Evolutionary conservation across 768 basidiomycete species (phyloP).

Genomic region (Calvatia gigantea): DNA sequence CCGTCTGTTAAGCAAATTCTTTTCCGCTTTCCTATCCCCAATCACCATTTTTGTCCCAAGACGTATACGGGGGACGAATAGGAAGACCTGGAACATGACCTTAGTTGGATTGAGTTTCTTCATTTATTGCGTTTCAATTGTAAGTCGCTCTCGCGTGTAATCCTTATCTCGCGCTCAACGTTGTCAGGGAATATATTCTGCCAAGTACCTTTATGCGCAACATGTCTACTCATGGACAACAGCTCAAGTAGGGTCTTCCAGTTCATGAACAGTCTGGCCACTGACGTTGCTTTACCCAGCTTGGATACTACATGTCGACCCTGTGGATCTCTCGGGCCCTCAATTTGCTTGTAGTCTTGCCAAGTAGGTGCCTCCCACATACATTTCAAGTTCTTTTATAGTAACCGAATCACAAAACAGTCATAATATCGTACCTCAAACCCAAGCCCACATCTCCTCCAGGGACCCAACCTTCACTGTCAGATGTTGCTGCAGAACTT

Average conservation of each 20-base stretch:
- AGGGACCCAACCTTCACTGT: conserved; percentile 27
- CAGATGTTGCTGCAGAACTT: conserved; percentile 55
- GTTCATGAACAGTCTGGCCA: not conserved
- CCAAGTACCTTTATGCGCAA: conserved; percentile 77
- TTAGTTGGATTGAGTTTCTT: conserved; percentile 64
- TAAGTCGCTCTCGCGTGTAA: conserved; percentile 30
- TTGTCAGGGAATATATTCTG: conserved; percentile 59
- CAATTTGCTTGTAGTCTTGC: conserved; percentile 64
- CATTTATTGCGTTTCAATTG: conserved; percentile 59
- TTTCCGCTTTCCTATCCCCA: conserved; percentile 54
- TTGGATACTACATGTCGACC: conserved; percentile 75
- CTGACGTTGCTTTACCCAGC: conserved; percentile 25
- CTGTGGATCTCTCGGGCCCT: conserved; percentile 63
- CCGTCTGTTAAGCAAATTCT: conserved; percentile 24
- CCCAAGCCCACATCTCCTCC: conserved; percentile 32
- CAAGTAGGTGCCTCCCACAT: conserved; percentile 43
- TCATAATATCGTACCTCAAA: conserved; percentile 62
- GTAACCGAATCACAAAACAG: conserved; percentile 27
- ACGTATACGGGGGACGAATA: conserved; percentile 33
- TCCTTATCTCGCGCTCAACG: conserved; percentile 3
- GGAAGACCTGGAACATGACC: conserved; percentile 73
- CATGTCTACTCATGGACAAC: conserved; percentile 70
- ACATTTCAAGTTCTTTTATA: not conserved
- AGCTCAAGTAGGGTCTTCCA: conserved; percentile 37
- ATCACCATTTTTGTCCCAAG: conserved; percentile 68